Evolutionary conservation across 805 yeast species (phyloP).

Genomic region (Lipomyces sp.): DNA sequence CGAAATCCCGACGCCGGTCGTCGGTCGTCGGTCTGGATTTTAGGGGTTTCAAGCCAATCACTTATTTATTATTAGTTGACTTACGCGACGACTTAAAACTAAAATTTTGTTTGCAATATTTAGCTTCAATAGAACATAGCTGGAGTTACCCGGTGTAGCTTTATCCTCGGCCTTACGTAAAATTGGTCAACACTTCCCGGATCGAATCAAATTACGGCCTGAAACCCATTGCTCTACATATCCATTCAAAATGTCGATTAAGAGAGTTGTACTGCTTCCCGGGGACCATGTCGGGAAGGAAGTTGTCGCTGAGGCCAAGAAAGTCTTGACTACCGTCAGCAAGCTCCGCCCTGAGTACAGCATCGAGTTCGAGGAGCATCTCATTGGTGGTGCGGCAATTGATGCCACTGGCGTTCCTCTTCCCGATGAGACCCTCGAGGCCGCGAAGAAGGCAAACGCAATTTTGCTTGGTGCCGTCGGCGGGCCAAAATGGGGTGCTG

Average conservation of each 20-base stretch:
- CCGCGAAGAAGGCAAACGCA: constrained; percentile 88
- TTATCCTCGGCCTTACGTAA: not conserved
- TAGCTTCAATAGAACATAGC: not conserved
- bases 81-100: too few species aligned
- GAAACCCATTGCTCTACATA: not conserved
- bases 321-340: constrained; percentile 81
- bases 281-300: constrained; percentile 98
- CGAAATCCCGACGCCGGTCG: too few species aligned
- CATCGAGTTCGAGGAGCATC: constrained; percentile 79
- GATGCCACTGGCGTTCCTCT: constrained; percentile 95
- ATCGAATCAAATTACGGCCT: not conserved
- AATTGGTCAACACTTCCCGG: not conserved
- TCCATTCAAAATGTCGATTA: constrained; percentile 43
- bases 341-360: constrained; percentile 55
- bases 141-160: not conserved
- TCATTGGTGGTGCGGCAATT: constrained; percentile 98
- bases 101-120: too few species aligned
- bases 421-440: constrained; percentile 79
- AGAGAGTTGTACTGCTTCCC: constrained; percentile 84
- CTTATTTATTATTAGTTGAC: too few species aligned
- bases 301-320: constrained; percentile 85
- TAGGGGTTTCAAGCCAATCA: too few species aligned
- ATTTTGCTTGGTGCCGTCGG: constrained; percentile 98
- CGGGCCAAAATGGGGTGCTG: constrained; percentile 99
- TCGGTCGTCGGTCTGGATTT: too few species aligned